These are phyloP conservation scores for Aspergillus pseudonomiae DNA, from an alignment of 2,329 filamentous ascomycete species.

Conservation along the genomic window DNA sequence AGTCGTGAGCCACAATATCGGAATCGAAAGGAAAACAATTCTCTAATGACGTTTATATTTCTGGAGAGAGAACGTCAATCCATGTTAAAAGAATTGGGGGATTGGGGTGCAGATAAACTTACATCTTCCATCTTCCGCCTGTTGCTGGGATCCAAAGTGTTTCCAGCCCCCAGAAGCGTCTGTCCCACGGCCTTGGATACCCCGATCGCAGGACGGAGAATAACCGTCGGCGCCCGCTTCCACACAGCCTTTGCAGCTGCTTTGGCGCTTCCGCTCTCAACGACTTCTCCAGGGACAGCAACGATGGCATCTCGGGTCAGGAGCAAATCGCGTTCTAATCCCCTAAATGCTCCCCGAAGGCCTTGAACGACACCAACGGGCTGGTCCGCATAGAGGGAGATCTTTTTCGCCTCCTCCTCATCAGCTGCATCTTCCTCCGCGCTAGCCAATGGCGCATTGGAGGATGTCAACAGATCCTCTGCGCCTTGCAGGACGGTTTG, in stretches of 20 bases:
- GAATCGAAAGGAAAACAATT: not conserved
- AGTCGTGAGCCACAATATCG: not conserved
- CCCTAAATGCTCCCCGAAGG: slow-evolving; percentile 77
- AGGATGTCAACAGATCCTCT: slow-evolving; percentile 69
- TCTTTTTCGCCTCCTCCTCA: slow-evolving; percentile 72
- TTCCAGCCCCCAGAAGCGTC: slow-evolving; percentile 88
- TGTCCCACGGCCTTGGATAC: slow-evolving; percentile 86
- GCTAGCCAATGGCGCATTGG: slow-evolving; percentile 38
- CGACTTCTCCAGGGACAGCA: slow-evolving; percentile 86
- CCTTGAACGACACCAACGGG: slow-evolving; percentile 87
- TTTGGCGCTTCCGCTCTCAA: slow-evolving; percentile 80
- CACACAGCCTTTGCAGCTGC: slow-evolving; percentile 79
- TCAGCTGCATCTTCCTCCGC: slow-evolving; percentile 65
- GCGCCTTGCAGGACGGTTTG: slow-evolving; percentile 90
- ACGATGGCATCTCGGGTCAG: slow-evolving; percentile 89
- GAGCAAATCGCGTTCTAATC: slow-evolving; percentile 83
- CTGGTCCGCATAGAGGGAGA: slow-evolving; percentile 92
- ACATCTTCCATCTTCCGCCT: slow-evolving; percentile 84
- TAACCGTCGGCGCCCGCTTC: slow-evolving; percentile 85
- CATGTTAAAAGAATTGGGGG: not conserved
- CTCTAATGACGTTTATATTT: slow-evolving; percentile 49
- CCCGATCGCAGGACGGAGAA: slow-evolving; percentile 87
- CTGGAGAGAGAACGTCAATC: slow-evolving; percentile 23
- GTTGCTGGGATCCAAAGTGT: slow-evolving; percentile 83
- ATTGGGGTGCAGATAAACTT: slow-evolving; percentile 49